Conservation (phyloP, 371 early-diverging fungal genomes). For the Actinomortierella wolfii region DNA sequence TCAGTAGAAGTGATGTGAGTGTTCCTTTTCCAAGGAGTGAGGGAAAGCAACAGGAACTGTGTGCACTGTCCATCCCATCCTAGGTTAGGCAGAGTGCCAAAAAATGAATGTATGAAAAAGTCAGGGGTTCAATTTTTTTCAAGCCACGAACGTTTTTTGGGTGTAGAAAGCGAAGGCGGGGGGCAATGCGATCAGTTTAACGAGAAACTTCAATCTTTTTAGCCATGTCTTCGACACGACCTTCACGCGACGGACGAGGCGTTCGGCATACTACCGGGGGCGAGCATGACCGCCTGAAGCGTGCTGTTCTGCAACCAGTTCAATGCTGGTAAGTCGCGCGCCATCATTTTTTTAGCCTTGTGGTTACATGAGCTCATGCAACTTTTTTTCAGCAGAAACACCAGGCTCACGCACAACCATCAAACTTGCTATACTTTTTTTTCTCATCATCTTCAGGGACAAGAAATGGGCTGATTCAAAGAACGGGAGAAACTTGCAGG, state of each 20-base stretch:
- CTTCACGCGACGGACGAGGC: slow-evolving; percentile 41
- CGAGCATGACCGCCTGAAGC: slow-evolving; percentile 43
- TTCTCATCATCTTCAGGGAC: slow-evolving; percentile 46
- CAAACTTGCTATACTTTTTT: not conserved
- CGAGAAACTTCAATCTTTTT: too few species aligned
- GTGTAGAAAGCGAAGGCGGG: too few species aligned
- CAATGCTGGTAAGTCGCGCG: slow-evolving; percentile 34
- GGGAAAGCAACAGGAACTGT: too few species aligned
- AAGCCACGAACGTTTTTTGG: too few species aligned
- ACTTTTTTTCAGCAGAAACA: not conserved
- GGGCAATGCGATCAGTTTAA: too few species aligned
- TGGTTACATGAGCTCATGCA: not conserved
- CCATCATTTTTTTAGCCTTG: not conserved
- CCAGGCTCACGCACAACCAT: too few species aligned
- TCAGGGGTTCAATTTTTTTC: too few species aligned
- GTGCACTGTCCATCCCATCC: too few species aligned
- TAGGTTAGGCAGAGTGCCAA: too few species aligned
- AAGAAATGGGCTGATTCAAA: slow-evolving; percentile 63
- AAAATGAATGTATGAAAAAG: too few species aligned
- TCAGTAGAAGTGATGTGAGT: too few species aligned
- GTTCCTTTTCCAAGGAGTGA: too few species aligned
- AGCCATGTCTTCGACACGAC: slow-evolving; percentile 41
- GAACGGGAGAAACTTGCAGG: slow-evolving; percentile 52
- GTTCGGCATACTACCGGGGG: slow-evolving; percentile 34
- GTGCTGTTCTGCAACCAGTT: slow-evolving; percentile 44